A percentile compares a stretch with the other conserved stretches of the same genome.
Evolutionary conservation across 2,329 filamentous ascomycete species (phyloP).

Genomic region (Alternaria hordeiaustralica): DNA sequence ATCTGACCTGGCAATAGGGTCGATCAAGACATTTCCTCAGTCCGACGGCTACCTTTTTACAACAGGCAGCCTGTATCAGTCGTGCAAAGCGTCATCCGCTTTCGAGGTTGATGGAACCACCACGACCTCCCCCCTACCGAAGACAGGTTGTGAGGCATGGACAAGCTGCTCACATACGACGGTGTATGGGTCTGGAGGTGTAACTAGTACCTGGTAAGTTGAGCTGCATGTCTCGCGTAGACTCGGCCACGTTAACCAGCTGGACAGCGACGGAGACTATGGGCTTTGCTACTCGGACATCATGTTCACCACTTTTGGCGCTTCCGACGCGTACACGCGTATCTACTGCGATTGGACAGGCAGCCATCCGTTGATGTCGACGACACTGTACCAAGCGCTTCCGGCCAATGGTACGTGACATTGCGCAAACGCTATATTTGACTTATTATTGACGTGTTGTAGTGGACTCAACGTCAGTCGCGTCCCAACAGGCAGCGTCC

Average conservation of each 20-base stretch:
- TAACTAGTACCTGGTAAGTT: constrained; percentile 2
- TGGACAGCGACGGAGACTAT: background rate
- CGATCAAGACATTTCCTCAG: background rate
- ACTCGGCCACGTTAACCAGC: background rate
- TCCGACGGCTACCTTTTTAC: constrained; percentile 5
- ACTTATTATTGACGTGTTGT: background rate
- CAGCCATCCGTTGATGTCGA: background rate
- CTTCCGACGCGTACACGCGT: background rate
- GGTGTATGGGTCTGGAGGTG: background rate
- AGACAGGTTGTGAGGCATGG: constrained; percentile 1
- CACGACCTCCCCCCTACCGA: background rate
- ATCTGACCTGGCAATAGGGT: background rate
- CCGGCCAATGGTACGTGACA: background rate
- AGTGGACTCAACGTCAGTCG: background rate
- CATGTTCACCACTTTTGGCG: background rate
- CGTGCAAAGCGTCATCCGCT: background rate
- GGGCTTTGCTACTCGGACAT: constrained; percentile 2
- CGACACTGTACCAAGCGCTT: background rate
- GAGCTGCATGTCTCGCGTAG: too few relatives aligned
- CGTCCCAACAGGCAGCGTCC: background rate
- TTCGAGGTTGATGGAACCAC: background rate
- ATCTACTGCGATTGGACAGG: constrained; percentile 8
- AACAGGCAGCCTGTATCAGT: background rate
- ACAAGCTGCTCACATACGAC: constrained; percentile 2
- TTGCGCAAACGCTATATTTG: too few relatives aligned